Conservation (phyloP, 768 basidiomycete species). For the Lyophyllum atratum region DNA sequence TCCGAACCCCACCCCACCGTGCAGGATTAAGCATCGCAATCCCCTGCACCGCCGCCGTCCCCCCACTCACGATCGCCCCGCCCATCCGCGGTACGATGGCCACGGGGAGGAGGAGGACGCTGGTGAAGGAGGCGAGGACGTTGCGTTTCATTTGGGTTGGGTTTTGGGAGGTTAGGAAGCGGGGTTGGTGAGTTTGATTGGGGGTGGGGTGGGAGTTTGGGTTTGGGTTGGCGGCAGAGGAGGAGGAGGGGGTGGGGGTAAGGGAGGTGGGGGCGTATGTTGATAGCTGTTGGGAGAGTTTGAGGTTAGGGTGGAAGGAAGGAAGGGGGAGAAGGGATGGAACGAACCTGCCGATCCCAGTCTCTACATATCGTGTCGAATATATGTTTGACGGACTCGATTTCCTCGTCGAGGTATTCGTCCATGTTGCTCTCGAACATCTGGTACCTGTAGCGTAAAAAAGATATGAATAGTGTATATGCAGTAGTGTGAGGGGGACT, state of each 20-base stretch:
- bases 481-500: conserved; percentile 23
- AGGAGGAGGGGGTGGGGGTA: not conserved
- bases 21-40: conserved; percentile 90
- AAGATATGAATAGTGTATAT: not conserved
- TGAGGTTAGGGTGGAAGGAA: conserved; percentile 2
- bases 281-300: conserved; percentile 8
- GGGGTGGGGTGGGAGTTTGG: not conserved
- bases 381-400: conserved; percentile 73
- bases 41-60: conserved; percentile 78
- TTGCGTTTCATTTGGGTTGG: conserved; percentile 92
- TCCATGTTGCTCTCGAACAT: conserved; percentile 99
- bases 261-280: conserved; percentile 12
- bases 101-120: conserved; percentile 87
- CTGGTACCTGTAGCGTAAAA: conserved; percentile 66
- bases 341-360: conserved; percentile 77
- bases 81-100: conserved; percentile 92
- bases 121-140: conserved; percentile 89
- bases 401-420: conserved; percentile 94
- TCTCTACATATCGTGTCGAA: conserved; percentile 75
- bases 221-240: conserved; percentile 1
- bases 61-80: conserved; percentile 67
- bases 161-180: conserved; percentile 83
- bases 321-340: conserved; percentile 2
- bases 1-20: conserved; percentile 64
- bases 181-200: conserved; percentile 32